These are phyloP conservation scores for Nannochloropsis salina DNA, from an alignment of 108 stramenopile genomes.

Conservation along the genomic window DNA sequence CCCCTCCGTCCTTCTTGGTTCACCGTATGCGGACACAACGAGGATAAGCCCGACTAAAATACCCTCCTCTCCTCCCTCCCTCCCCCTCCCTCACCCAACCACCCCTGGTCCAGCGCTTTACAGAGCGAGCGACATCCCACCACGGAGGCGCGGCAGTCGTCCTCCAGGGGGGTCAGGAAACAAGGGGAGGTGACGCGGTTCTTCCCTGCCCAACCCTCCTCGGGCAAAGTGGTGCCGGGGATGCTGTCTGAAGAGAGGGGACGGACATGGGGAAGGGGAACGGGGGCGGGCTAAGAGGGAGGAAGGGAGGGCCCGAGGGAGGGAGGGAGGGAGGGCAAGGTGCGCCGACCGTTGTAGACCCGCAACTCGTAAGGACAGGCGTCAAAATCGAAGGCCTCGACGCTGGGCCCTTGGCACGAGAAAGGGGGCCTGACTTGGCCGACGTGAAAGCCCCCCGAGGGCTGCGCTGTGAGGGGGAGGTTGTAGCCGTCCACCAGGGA, in stretches of 20 bases:
- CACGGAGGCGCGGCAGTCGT: background rate
- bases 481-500: slow-evolving; percentile 14
- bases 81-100: background rate
- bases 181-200: slow-evolving; percentile 16
- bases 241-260: background rate
- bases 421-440: background rate
- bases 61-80: background rate
- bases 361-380: background rate
- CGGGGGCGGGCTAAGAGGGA: background rate
- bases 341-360: background rate
- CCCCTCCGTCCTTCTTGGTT: no score
- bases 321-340: background rate
- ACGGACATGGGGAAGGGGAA: background rate
- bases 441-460: background rate
- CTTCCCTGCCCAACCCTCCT: background rate
- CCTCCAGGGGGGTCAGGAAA: background rate
- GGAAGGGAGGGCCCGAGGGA: background rate
- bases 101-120: background rate
- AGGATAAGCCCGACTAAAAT: background rate
- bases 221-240: background rate
- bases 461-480: background rate
- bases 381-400: background rate
- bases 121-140: background rate
- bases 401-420: background rate
- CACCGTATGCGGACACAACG: background rate